phyloP scores from a whole-genome alignment of 345 rosid species.

The Brassica juncea region DNA sequence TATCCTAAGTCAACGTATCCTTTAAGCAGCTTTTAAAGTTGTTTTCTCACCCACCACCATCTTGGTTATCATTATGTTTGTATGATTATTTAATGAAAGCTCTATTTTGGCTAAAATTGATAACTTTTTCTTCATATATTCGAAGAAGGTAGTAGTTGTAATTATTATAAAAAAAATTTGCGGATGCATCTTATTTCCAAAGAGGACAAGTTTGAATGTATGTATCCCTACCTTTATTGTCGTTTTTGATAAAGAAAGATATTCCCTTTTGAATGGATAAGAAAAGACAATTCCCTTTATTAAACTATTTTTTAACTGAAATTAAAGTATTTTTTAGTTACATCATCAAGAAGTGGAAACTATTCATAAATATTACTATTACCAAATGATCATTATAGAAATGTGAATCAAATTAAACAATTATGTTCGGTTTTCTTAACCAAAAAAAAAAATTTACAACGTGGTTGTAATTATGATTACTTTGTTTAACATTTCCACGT shows the following conservation, averaged over 20 bases:
- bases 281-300: not conserved
- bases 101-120: not conserved
- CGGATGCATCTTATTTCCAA: not conserved
- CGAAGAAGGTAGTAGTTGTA: not conserved
- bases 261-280: not conserved
- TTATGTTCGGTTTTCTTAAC: no score
- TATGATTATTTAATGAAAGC: not conserved
- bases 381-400: not conserved
- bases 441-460: no score
- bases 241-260: not conserved
- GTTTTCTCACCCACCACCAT: not conserved
- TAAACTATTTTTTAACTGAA: not conserved
- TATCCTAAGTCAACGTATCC: not conserved
- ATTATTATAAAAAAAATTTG: not conserved
- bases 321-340: not conserved
- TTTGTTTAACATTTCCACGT: not conserved
- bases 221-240: not conserved
- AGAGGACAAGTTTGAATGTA: not conserved
- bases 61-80: not conserved
- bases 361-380: not conserved
- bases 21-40: not conserved
- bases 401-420: not conserved
- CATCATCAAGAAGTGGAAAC: not conserved
- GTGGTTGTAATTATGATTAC: not conserved
- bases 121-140: not conserved